phyloP scores from a whole-genome alignment of 169 alveolate species.

The Cystoisospora suis region DNA sequence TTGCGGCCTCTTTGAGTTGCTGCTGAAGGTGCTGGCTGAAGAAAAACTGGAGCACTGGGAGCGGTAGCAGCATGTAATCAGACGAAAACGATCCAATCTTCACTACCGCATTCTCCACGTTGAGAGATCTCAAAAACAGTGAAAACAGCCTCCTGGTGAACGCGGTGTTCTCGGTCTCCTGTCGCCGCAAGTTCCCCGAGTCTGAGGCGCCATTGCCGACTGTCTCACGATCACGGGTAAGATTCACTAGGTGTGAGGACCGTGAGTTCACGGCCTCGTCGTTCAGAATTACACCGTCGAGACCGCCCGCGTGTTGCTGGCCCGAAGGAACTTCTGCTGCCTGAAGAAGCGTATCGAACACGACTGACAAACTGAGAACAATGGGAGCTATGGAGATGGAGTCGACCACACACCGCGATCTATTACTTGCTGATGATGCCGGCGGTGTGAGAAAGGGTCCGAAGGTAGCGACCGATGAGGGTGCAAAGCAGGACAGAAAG shows the following conservation, averaged over 20 bases:
- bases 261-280: too few relatives aligned
- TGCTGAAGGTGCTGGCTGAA: constrained; percentile 4
- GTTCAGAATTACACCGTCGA: too few relatives aligned
- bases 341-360: not conserved
- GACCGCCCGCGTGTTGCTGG: not conserved
- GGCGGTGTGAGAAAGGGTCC: not conserved
- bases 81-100: not conserved
- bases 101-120: not conserved
- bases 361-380: not conserved
- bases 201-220: too few relatives aligned
- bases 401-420: not conserved
- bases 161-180: not conserved
- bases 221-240: too few relatives aligned
- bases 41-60: constrained; percentile 10
- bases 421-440: not conserved
- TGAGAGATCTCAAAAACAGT: not conserved
- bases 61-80: not conserved
- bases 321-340: not conserved
- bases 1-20: not conserved
- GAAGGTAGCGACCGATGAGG: not conserved
- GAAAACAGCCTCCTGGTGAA: not conserved
- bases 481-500: not conserved
- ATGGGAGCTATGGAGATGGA: not conserved
- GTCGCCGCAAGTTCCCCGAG: too few relatives aligned
- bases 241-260: too few relatives aligned